phyloP scores from a whole-genome alignment of 2,329 filamentous ascomycete species.

The Ceratocystis colombiana region DNA sequence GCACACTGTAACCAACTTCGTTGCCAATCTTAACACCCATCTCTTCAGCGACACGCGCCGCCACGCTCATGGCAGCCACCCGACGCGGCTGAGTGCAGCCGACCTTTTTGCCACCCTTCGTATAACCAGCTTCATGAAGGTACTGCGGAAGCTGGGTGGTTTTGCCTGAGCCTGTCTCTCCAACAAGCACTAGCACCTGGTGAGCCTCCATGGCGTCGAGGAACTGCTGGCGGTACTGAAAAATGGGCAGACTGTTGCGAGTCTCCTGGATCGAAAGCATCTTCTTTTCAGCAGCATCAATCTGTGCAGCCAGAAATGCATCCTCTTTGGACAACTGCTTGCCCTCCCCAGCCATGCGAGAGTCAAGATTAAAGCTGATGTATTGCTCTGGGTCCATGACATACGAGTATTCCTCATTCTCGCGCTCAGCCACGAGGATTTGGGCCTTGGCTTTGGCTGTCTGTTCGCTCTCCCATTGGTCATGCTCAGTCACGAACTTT shows the following conservation, averaged over 20 bases:
- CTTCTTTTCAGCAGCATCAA: constrained; percentile 82
- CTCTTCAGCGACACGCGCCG: constrained; percentile 90
- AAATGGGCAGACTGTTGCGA: constrained; percentile 81
- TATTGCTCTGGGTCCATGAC: constrained; percentile 84
- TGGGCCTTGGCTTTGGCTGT: constrained; percentile 78
- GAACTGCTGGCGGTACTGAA: constrained; percentile 74
- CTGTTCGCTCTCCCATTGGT: constrained; percentile 93
- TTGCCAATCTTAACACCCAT: constrained; percentile 81
- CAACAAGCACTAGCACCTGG: constrained; percentile 84
- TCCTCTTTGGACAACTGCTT: constrained; percentile 69
- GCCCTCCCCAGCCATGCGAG: constrained; percentile 59
- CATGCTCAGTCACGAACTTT: constrained; percentile 82
- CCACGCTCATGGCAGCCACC: constrained; percentile 95
- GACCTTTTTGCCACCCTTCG: constrained; percentile 71
- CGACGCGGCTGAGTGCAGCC: constrained; percentile 90
- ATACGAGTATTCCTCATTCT: constrained; percentile 74
- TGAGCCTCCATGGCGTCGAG: constrained; percentile 76
- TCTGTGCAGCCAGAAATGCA: constrained; percentile 63
- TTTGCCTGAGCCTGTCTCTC: constrained; percentile 90
- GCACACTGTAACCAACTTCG: constrained; percentile 88
- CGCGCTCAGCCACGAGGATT: constrained; percentile 62
- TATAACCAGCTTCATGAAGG: constrained; percentile 81
- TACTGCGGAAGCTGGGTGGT: constrained; percentile 94
- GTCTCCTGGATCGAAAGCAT: constrained; percentile 84
- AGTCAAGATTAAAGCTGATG: constrained; percentile 73